These are phyloP conservation scores for Tuber borchii DNA, from an alignment of 495 filamentous ascomycete species.

Conservation along the genomic window DNA sequence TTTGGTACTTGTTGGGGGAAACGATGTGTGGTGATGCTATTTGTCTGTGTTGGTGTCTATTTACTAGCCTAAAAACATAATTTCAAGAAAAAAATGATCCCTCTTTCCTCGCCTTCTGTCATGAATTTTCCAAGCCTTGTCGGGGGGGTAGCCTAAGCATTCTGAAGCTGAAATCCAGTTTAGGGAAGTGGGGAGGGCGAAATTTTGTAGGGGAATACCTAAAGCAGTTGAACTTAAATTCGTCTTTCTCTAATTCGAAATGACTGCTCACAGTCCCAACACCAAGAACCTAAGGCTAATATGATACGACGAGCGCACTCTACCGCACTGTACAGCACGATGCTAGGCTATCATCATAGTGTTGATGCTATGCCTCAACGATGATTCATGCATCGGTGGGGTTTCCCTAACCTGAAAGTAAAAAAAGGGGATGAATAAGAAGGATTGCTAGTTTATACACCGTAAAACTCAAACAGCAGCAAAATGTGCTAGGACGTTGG, in stretches of 20 bases:
- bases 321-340: background rate
- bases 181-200: background rate
- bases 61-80: background rate
- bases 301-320: background rate
- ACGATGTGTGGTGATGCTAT: background rate
- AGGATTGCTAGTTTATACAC: background rate
- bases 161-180: background rate
- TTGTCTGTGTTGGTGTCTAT: background rate
- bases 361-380: background rate
- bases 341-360: background rate
- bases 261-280: background rate
- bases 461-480: no score
- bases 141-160: background rate
- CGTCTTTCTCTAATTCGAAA: background rate
- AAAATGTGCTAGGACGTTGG: no score
- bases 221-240: background rate
- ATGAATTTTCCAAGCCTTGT: background rate
- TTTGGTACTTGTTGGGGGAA: background rate
- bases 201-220: background rate
- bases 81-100: background rate
- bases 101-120: background rate
- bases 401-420: no score
- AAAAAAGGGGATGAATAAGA: background rate
- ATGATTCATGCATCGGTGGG: background rate
- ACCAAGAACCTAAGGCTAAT: background rate